Conservation (phyloP, 768 basidiomycete genomes). For the Pleurotus pulmonarius region DNA sequence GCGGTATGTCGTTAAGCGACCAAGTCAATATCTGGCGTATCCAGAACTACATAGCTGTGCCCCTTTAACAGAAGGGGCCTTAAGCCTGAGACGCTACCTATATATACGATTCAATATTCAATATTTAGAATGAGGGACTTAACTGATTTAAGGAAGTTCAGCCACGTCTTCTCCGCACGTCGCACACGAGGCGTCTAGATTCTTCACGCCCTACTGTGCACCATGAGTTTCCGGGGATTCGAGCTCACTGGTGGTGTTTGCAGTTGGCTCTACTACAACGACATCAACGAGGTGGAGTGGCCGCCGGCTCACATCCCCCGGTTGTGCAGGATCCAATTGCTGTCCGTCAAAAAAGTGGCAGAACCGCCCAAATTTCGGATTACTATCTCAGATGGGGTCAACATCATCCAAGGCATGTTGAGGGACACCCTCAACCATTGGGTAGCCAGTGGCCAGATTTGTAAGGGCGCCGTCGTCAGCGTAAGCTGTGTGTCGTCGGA, state of each 20-base stretch:
- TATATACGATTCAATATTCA: too few relatives aligned
- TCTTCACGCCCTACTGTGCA: too few relatives aligned
- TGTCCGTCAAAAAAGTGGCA: neutral
- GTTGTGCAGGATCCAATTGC: neutral
- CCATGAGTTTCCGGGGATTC: too few relatives aligned
- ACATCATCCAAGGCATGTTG: neutral
- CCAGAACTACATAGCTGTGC: slow-evolving; percentile 84
- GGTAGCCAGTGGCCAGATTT: neutral
- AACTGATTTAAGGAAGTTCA: too few relatives aligned
- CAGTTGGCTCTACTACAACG: too few relatives aligned
- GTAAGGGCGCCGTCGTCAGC: neutral
- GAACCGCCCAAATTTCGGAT: neutral
- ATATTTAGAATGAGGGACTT: too few relatives aligned
- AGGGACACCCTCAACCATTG: neutral
- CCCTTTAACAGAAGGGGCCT: neutral
- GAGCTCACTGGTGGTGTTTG: too few relatives aligned
- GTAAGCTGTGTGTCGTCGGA: neutral
- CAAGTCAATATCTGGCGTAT: slow-evolving; percentile 99
- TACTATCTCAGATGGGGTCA: neutral
- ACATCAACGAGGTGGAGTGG: too few relatives aligned
- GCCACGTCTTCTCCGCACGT: too few relatives aligned
- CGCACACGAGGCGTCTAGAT: too few relatives aligned
- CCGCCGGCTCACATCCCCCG: too few relatives aligned
- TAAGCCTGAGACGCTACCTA: too few relatives aligned
- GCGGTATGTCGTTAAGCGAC: slow-evolving; percentile 40